Evolutionary conservation across 129 eudicot species (phyloP), one percentile per base, ranked within the genome.

Genomic region (Smallanthus sonchifolius): DNA sequence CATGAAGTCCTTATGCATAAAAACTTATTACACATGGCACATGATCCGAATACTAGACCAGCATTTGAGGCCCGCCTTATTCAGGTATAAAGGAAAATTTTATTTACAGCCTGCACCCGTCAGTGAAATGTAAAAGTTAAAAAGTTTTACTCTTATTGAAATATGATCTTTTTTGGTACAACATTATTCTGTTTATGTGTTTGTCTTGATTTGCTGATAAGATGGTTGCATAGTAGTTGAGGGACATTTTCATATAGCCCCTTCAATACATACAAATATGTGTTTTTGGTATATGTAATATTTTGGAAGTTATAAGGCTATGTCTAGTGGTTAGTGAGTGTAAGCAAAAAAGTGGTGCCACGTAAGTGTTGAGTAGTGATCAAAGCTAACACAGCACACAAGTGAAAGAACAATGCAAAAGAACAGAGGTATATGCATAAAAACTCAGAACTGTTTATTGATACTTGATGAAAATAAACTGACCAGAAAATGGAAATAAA

Each of bases 1-100:
- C 86, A 87, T 74, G 95, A 86, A 79, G 95, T 92, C 64, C 85
- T 92, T 44, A 63, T 89, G 83, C 98, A 92, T 82, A 87, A 85
- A 81, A 92, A 79, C 56, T 77, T 92, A 40, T 75, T 92, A 77
- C 79, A 81, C 73, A 76, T 86, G 92, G 98, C 98, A 39, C 91
- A 82, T 60, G 85, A 92, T 57, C 94, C 89, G 15, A 79, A 67
- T 65, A 86, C 87, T 39, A 82, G 96, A 62, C 89, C 92, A 49
- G 94, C 96, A 51, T 85, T 89, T 38, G 90, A 90, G 66, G 95
- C 85, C 28, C 95, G 90, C 48, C 86, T 85, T 70, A 75, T 89
- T 81, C 92, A 92, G 96, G 98, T 92, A 84, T 64, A 32, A 34
- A 52, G 61, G 45, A 62, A 39, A 19, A 2, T 11, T 71, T 14